phyloP scores from a whole-genome alignment of 768 basidiomycete genomes.

The Auriscalpium vulgare region DNA sequence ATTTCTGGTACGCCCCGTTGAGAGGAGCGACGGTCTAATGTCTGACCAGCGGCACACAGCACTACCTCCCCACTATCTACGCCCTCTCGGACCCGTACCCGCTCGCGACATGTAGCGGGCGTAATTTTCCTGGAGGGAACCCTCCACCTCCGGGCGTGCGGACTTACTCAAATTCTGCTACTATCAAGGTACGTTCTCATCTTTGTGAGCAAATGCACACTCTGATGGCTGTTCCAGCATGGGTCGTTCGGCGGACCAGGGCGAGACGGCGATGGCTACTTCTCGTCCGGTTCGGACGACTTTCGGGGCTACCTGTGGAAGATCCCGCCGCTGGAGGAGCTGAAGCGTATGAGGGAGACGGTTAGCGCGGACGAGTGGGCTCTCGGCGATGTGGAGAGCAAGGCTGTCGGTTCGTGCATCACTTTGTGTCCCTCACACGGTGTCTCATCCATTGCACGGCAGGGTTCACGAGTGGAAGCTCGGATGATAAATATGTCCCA shows the following conservation, averaged over 20 bases:
- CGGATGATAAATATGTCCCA: conserved; percentile 45
- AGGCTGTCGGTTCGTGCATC: conserved; percentile 29
- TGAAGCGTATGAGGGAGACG: conserved; percentile 38
- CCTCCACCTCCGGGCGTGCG: conserved; percentile 37
- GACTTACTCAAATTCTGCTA: conserved; percentile 64
- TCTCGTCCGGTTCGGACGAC: conserved; percentile 76
- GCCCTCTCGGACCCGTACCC: conserved; percentile 58
- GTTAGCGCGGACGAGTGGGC: conserved; percentile 42
- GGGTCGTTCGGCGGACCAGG: conserved; percentile 61
- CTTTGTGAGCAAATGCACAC: background rate
- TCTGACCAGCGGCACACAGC: conserved; percentile 29
- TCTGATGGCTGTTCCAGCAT: background rate
- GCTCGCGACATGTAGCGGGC: conserved; percentile 58
- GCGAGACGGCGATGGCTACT: conserved; percentile 47
- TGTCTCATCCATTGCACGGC: background rate
- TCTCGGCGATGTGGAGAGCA: conserved; percentile 19
- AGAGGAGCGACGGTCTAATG: background rate
- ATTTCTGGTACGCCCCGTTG: conserved; percentile 42
- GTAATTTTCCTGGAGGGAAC: conserved; percentile 46
- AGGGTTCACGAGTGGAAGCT: conserved; percentile 24
- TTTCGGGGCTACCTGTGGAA: conserved; percentile 77
- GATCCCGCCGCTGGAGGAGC: conserved; percentile 42
- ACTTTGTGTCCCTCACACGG: background rate
- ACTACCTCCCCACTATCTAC: conserved; percentile 67
- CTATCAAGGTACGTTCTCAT: conserved; percentile 56